Conservation (phyloP, 371 early-diverging fungal genomes). For the Rhizomucor miehei region DNA sequence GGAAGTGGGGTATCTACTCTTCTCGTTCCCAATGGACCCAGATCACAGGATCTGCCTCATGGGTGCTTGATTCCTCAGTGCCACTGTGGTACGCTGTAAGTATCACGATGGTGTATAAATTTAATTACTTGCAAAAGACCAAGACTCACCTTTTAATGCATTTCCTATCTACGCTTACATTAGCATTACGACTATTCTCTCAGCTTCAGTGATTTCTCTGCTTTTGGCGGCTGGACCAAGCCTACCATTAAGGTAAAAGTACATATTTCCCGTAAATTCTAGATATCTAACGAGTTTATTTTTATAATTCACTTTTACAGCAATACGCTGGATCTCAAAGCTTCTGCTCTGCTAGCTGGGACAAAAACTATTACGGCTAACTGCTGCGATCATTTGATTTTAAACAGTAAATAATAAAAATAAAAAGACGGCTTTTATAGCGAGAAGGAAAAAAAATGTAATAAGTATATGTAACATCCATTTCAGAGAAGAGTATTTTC, state of each 20-base stretch:
- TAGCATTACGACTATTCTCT: constrained; percentile 15
- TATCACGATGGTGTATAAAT: not conserved
- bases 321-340: constrained; percentile 17
- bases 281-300: too few species aligned
- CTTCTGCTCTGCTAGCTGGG: constrained; percentile 18
- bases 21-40: constrained; percentile 15
- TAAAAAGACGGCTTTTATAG: too few species aligned
- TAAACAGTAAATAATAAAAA: too few species aligned
- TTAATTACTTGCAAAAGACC: too few species aligned
- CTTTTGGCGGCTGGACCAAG: constrained; percentile 23
- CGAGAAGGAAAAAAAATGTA: not conserved
- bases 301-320: constrained; percentile 6
- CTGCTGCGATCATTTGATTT: not conserved
- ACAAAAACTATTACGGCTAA: constrained; percentile 22
- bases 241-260: constrained; percentile 21
- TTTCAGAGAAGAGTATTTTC: not conserved
- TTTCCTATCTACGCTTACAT: too few species aligned
- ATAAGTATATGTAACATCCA: not conserved
- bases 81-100: constrained; percentile 27
- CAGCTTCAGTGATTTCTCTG: constrained; percentile 14
- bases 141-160: too few species aligned
- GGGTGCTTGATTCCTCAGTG: constrained; percentile 15
- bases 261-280: too few species aligned
- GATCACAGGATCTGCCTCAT: constrained; percentile 14
- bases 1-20: constrained; percentile 27